Conservation (phyloP, 2,329 filamentous ascomycete genomes). For the Teratosphaeriaceae sp. region DNA sequence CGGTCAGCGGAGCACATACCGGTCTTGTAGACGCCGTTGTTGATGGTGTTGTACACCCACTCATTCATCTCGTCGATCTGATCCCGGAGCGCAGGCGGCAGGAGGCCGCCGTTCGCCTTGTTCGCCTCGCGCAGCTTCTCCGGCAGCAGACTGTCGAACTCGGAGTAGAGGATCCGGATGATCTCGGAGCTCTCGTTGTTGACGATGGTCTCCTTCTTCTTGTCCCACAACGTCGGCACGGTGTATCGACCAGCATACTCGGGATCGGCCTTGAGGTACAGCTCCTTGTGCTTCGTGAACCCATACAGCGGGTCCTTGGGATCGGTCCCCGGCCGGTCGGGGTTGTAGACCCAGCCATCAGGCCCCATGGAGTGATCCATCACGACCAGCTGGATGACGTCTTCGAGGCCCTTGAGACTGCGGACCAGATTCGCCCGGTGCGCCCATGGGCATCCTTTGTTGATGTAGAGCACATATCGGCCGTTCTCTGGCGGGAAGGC, state of each 20-base stretch:
- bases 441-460: constrained; percentile 58
- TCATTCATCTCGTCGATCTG: constrained; percentile 71
- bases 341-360: constrained; percentile 65
- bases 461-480: constrained; percentile 56
- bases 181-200: constrained; percentile 90
- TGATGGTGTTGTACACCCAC: constrained; percentile 66
- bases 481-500: constrained; percentile 53
- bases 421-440: constrained; percentile 44
- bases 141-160: constrained; percentile 59
- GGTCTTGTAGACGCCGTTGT: constrained; percentile 47
- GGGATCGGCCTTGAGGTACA: constrained; percentile 66
- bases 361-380: constrained; percentile 34
- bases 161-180: constrained; percentile 76
- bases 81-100: constrained; percentile 55
- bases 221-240: constrained; percentile 71
- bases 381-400: constrained; percentile 43
- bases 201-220: constrained; percentile 62
- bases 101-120: constrained; percentile 53
- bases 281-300: constrained; percentile 60
- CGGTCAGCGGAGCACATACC: background rate
- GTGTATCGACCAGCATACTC: constrained; percentile 69
- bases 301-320: constrained; percentile 57
- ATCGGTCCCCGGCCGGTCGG: constrained; percentile 47
- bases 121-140: constrained; percentile 49
- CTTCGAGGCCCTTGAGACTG: constrained; percentile 45